A percentile compares a stretch with the other conserved stretches of the same genome.
Evolutionary conservation across 176 grass and related monocot species (phyloP).

Genomic region (Musa itinerans): DNA sequence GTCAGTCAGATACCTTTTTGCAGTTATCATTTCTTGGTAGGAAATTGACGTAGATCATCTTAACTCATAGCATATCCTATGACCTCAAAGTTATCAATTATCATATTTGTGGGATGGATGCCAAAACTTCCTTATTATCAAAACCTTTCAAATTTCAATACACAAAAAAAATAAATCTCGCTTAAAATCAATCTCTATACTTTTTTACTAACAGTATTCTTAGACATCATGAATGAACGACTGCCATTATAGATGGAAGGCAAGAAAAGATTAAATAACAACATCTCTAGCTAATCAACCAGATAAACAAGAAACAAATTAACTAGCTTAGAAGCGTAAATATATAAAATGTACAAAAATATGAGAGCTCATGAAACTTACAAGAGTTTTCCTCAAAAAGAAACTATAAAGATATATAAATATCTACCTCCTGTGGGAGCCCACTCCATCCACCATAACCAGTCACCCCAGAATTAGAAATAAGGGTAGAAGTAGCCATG

Average conservation of each 20-base stretch:
- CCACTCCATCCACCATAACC: conserved; percentile 28
- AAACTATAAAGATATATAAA: background rate
- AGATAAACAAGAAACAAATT: background rate
- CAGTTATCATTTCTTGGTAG: background rate
- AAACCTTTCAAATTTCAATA: background rate
- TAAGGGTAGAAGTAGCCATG: conserved; percentile 36
- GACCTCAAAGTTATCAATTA: background rate
- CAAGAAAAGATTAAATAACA: background rate
- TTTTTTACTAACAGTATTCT: background rate
- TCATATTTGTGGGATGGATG: background rate
- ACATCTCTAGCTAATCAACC: background rate
- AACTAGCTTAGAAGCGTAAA: background rate
- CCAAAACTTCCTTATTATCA: background rate
- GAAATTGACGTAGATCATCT: background rate
- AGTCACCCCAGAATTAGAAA: conserved; percentile 23
- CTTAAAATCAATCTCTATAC: background rate
- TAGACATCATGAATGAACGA: background rate
- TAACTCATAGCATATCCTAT: background rate
- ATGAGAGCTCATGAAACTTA: background rate
- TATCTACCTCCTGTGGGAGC: conserved; percentile 33
- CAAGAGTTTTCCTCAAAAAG: background rate
- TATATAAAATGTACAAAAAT: background rate
- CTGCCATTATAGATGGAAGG: background rate
- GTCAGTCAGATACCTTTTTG: background rate
- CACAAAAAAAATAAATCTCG: background rate